Conservation (phyloP, 306 rosid genomes). For the Oxytropis ochrocephala region DNA sequence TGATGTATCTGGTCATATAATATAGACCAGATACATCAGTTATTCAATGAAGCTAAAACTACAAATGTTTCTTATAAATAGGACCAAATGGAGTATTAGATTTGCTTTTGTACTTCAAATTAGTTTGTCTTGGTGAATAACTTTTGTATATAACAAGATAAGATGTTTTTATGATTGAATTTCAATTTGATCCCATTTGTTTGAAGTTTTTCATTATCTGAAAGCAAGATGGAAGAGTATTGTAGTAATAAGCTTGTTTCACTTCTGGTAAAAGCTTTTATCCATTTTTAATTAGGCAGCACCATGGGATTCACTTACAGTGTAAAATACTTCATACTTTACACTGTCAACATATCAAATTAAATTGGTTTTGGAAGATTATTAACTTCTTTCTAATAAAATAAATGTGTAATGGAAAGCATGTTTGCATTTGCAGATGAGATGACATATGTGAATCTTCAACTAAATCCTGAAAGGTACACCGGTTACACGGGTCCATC, state of each 20-base stretch:
- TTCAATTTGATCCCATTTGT: not conserved
- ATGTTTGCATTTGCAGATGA: slow-evolving; percentile 50
- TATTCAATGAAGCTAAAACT: too few species aligned
- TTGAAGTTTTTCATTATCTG: not conserved
- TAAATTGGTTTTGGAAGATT: not conserved
- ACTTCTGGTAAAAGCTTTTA: not conserved
- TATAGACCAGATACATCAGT: too few species aligned
- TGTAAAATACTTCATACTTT: not conserved
- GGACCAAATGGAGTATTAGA: too few species aligned
- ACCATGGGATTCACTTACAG: not conserved
- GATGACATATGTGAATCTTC: slow-evolving; percentile 95
- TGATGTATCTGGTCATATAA: too few species aligned
- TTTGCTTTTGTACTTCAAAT: not conserved
- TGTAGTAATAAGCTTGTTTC: not conserved
- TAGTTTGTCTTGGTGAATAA: not conserved
- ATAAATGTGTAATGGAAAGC: not conserved
- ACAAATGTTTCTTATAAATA: too few species aligned
- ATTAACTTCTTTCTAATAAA: slow-evolving; percentile 1
- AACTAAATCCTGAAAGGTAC: slow-evolving; percentile 86
- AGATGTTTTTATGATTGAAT: not conserved
- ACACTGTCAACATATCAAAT: not conserved
- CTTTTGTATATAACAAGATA: not conserved
- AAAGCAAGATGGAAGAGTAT: not conserved
- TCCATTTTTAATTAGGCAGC: not conserved
- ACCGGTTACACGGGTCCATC: slow-evolving; percentile 93